Evolutionary conservation across 768 basidiomycete species (phyloP).

Genomic region (Rickenella mellea): DNA sequence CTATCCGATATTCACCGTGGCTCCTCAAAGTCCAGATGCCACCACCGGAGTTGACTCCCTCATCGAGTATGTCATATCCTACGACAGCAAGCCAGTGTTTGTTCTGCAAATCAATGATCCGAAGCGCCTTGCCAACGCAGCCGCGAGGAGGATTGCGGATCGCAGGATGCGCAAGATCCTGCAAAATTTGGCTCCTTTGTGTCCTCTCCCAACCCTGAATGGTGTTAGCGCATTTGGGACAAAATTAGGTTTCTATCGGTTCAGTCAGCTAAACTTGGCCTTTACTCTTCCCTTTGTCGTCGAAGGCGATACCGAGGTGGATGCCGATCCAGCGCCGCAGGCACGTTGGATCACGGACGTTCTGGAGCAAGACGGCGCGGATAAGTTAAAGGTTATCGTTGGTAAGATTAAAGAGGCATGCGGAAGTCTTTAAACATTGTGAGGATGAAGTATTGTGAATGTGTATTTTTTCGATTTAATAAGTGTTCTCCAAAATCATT

Average conservation of each 20-base stretch:
- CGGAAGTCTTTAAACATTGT: too few species aligned
- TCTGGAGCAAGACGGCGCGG: too few species aligned
- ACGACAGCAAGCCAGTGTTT: constrained; percentile 14
- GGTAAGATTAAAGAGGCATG: too few species aligned
- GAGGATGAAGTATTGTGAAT: too few species aligned
- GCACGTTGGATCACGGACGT: too few species aligned
- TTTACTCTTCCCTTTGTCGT: too few species aligned
- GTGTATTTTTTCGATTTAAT: too few species aligned
- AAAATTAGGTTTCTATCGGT: constrained; percentile 16
- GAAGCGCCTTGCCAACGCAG: constrained; percentile 5
- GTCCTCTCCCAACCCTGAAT: constrained; percentile 12
- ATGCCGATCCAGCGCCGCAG: too few species aligned
- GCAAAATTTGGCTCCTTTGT: constrained; percentile 8
- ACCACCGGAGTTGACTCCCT: constrained; percentile 13
- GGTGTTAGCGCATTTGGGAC: constrained; percentile 19
- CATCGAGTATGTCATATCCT: constrained; percentile 13
- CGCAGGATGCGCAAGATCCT: constrained; percentile 18
- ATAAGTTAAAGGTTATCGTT: too few species aligned
- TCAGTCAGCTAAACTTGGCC: too few species aligned
- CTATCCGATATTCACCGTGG: constrained; percentile 11
- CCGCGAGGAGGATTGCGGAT: constrained; percentile 15
- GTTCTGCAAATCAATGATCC: constrained; percentile 19
- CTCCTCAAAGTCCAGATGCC: constrained; percentile 13
- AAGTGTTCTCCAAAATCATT: too few species aligned
- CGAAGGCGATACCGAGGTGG: too few species aligned